A percentile compares a stretch with the other conserved stretches of the same genome.
Evolutionary conservation across 2,329 filamentous ascomycete genomes (phyloP).

Genomic region (Trichoderma breve): DNA sequence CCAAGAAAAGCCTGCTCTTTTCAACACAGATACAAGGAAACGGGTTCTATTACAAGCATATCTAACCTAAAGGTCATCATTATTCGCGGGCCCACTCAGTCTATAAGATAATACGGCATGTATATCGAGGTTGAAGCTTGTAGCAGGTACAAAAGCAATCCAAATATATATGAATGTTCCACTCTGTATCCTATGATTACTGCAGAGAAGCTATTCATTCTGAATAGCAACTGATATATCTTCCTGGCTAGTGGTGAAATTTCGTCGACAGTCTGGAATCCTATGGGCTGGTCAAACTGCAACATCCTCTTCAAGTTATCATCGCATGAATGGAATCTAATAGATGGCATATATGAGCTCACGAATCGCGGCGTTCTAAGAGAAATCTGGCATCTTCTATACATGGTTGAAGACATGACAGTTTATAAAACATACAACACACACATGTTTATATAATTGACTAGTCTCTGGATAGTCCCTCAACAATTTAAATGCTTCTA

Average conservation of each 20-base stretch:
- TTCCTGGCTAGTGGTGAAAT: background rate
- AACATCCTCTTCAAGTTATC: rapidly evolving
- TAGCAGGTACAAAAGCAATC: background rate
- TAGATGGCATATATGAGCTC: background rate
- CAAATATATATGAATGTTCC: background rate
- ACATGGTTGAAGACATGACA: background rate
- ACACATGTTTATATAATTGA: background rate
- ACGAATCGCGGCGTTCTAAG: background rate
- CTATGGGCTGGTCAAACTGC: background rate
- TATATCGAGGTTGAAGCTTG: background rate
- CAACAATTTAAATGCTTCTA: no score
- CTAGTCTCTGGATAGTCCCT: background rate
- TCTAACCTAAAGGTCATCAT: background rate
- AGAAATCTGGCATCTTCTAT: background rate
- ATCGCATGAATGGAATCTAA: background rate
- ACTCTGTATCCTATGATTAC: background rate
- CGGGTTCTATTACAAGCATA: background rate
- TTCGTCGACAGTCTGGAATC: background rate
- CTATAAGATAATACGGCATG: background rate
- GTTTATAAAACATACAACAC: background rate
- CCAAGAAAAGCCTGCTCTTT: background rate
- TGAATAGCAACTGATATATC: background rate
- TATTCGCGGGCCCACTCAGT: background rate
- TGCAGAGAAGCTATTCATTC: background rate
- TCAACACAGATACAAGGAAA: no score